Evolutionary conservation across 1,284 basidiomycete species (phyloP).

Genomic region (Trametes hirsuta): DNA sequence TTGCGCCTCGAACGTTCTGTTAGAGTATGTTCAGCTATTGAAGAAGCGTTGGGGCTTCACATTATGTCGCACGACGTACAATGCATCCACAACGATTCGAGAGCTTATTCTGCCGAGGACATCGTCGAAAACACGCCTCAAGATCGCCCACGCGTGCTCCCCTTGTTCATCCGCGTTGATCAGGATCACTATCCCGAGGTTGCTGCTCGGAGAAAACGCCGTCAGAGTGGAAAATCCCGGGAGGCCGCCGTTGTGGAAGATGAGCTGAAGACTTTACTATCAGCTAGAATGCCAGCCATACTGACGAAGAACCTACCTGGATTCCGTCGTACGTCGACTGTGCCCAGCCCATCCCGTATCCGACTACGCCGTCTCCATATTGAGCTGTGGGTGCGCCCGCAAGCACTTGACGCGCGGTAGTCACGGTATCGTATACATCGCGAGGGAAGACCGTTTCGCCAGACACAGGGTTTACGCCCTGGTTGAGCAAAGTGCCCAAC

Average conservation of each 20-base stretch:
- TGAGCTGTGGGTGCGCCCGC: background rate
- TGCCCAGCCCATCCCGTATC: conserved; percentile 37
- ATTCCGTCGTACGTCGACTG: conserved; percentile 27
- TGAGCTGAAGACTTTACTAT: conserved; percentile 17
- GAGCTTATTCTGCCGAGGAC: background rate
- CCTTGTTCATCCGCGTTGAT: conserved; percentile 39
- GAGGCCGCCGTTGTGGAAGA: conserved; percentile 28
- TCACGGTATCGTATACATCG: conserved; percentile 31
- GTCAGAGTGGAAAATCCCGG: conserved; percentile 45
- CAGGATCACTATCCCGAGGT: conserved; percentile 45
- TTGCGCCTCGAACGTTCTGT: too few relatives aligned
- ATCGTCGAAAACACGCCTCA: conserved; percentile 9
- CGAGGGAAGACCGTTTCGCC: conserved; percentile 31
- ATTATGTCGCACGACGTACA: too few relatives aligned
- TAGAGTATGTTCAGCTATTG: too few relatives aligned
- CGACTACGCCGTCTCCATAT: conserved; percentile 23
- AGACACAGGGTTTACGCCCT: conserved; percentile 31
- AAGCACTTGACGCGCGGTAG: conserved; percentile 29
- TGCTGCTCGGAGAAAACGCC: conserved; percentile 34
- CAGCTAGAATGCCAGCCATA: too few relatives aligned
- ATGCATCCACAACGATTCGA: background rate
- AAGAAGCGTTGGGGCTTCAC: background rate
- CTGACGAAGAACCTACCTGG: conserved; percentile 20
- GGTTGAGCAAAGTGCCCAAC: conserved; percentile 33
- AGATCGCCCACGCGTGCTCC: background rate